Conservation (phyloP, 2,329 filamentous ascomycete species). For the Penicillium sp. region DNA sequence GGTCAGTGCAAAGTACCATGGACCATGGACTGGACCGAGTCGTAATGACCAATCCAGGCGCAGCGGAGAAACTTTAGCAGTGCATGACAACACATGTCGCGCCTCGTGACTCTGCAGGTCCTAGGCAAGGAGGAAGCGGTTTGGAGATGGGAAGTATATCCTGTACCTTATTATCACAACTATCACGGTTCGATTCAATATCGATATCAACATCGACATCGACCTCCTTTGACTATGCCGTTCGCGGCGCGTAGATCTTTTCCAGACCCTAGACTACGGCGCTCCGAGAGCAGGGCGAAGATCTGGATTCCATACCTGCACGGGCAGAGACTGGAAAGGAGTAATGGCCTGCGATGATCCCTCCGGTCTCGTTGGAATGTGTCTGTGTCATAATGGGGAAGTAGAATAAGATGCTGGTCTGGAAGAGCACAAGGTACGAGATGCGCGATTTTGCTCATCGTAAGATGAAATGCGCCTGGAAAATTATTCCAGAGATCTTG, state of each 20-base stretch:
- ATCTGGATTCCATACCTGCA: slow-evolving; percentile 14
- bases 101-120: slow-evolving; percentile 2
- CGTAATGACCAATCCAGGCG: neutral
- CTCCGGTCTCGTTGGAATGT: slow-evolving; percentile 15
- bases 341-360: slow-evolving; percentile 5
- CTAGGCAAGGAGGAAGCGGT: slow-evolving; percentile 1
- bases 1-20: neutral
- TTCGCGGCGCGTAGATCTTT: neutral
- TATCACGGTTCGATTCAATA: no score
- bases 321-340: slow-evolving; percentile 1
- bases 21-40: neutral
- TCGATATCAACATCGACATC: no score
- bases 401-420: neutral
- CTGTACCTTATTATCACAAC: neutral
- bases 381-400: neutral
- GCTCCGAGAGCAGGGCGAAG: neutral
- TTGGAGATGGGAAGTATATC: neutral
- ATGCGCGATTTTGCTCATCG: slow-evolving; percentile 2
- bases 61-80: neutral
- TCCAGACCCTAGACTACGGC: neutral
- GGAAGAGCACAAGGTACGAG: neutral
- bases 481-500: neutral
- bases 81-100: neutral
- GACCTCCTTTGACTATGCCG: neutral
- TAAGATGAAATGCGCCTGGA: neutral